Evolutionary conservation across 352 stramenopile species (phyloP), one percentile per base, ranked within the genome.

Genomic region (Phytopythium aichiense): DNA sequence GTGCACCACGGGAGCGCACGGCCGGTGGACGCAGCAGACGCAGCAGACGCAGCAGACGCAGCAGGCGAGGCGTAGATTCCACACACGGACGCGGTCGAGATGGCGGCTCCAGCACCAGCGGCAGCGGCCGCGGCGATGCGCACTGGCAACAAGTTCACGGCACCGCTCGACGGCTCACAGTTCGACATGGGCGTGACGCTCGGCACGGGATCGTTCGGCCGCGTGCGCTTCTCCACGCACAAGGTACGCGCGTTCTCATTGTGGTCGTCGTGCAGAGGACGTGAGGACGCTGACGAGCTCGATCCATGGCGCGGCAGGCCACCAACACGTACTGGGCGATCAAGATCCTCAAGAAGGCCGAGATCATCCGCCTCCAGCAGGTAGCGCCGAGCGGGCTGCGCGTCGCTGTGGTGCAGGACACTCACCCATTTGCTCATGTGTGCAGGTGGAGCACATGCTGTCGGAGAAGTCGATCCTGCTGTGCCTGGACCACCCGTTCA

Each of bases 271-370:
- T 46, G 18, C 0, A 11, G 40, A 3, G 3, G 16, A 2, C 9
- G 16, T 2, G 15, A 8, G 15, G 40, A 22, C 7, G 18, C 40
- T 46, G 23, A 55, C 49, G 18, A 31, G 15, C 46, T 53, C 25
- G 16, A 9, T 45, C 38, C 38, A 22, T 46, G 13, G 18, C 20
- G 38, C 18, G 51, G 13, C 68, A 97, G 91, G 76, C 63, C 1
- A 97, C 88, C 20, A 84, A 83, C 56, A 89, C 95, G 56, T 95
- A 95, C 64, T 98, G 92, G 87, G 96, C 96, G 43, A 98, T 99
- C 60, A 99, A 99, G 79, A 98, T 99, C 62, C 71, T 99, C 35
- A 98, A 98, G 76, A 99, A 99, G 65, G 80, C 84, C 13, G 95
- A 98, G 69, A 95, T 99, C 67, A 95, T 99, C 55, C 89, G 93